Evolutionary conservation across 352 stramenopile genomes (phyloP).

Genomic region (Globisporangium camurandrum): DNA sequence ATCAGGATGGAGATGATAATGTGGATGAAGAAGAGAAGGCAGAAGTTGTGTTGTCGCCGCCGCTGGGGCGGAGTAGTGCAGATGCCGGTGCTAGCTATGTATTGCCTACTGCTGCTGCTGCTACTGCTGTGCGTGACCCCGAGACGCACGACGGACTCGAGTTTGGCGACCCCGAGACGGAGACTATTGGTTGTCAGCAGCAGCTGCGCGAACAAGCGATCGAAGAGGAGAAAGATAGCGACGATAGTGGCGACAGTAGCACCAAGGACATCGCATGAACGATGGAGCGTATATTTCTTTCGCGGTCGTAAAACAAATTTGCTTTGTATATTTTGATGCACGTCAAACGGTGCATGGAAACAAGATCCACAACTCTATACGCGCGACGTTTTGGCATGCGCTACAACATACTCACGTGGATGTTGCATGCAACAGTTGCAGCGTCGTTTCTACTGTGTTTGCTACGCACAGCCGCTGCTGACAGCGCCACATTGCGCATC

Average conservation of each 20-base stretch:
- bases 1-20: background rate
- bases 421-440: background rate
- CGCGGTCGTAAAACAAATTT: background rate
- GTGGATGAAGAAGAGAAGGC: background rate
- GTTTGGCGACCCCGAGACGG: background rate
- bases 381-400: background rate
- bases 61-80: background rate
- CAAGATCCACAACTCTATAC: background rate
- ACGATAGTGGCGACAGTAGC: too few species aligned
- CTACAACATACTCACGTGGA: background rate
- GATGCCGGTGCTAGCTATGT: background rate
- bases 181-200: background rate
- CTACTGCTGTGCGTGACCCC: background rate
- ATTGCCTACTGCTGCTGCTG: too few species aligned
- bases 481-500: background rate
- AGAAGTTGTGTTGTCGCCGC: background rate
- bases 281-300: background rate
- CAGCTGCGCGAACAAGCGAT: background rate
- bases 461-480: background rate
- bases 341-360: background rate
- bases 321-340: background rate
- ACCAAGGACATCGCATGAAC: too few species aligned
- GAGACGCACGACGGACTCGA: conserved; percentile 1
- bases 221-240: background rate
- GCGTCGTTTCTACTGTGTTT: background rate